Evolutionary conservation across 2,329 filamentous ascomycete genomes (phyloP), one percentile per base, ranked within the genome.

Genomic region (Didymella pinodella): DNA sequence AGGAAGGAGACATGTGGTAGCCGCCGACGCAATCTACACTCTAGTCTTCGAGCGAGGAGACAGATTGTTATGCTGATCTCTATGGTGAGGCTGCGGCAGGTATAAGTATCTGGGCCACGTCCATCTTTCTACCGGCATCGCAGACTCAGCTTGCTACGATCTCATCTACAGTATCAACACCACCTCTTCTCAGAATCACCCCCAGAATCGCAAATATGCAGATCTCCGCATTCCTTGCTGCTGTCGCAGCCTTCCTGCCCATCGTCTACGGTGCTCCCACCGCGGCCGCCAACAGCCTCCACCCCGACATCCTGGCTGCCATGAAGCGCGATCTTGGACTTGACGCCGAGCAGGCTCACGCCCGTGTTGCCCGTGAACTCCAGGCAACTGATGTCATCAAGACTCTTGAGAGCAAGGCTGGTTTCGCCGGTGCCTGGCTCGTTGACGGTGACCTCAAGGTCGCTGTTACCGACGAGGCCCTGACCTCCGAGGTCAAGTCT

Each of bases 241-340:
- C 77, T 64, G 62, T 79, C 61, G 77, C 77, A 65, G 71, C 63
- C 59, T 70, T 78, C 68, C 73, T 79, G 67, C 77, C 77, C 65
- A 63, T 78, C 59, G 77, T 68, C 66, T 78, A 79, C 61, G 77
- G 77, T 69, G 77, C 76, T 54, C 77, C 77, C 54, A 71, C 76
- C 25, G 65, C 73, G 48, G 57, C 75, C 41, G 67, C 75, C 41
- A 72, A 58, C 64, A 72, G 36, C 61, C 75, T 79, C n/a, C 77
- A 79, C 70, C 77, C 77, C 51, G 64, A 77, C 68, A 76, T 79
- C 63, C 69, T 79, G 49, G 76, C 73, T 61, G 77, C 77, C 66
- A 79, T 79, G 77, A 79, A 79, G 76, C 77, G 77, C 63, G 77
- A 79, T 69, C 65, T 79, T 50, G 77, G 77, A 14, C 73, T 79